Percentiles rank a stretch among this genome's conserved stretches.
Evolutionary conservation across 139 green algal genomes (phyloP).

Genomic region (Chlamydomonas urium): DNA sequence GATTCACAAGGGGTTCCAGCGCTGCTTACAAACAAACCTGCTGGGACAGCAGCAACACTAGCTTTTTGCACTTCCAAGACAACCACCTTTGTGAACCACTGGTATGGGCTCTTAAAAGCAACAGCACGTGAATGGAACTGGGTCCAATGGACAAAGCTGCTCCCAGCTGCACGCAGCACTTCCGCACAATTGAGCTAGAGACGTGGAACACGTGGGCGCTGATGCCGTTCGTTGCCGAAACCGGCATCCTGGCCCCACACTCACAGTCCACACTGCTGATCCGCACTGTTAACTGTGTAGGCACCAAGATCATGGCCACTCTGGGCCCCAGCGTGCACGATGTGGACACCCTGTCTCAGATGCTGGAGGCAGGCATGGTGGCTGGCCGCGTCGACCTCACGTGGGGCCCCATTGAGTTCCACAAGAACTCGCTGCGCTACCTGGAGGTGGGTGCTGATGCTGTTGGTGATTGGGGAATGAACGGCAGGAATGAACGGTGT

Average conservation of each 20-base stretch:
- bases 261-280: neutral
- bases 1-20: no score
- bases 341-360: conserved; percentile 48
- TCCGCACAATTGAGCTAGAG: neutral
- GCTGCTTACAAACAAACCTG: no score
- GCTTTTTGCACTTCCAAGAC: neutral
- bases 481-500: no score
- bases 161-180: no score
- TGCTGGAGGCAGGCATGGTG: conserved; percentile 72
- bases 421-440: conserved; percentile 56
- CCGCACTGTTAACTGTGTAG: neutral
- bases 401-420: conserved; percentile 48
- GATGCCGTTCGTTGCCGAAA: neutral
- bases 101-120: no score
- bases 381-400: conserved; percentile 47
- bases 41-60: neutral
- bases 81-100: no score
- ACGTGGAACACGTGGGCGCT: neutral
- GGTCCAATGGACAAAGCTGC: no score
- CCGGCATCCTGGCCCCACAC: neutral
- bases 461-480: no score
- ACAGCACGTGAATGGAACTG: no score
- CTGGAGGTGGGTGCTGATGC: no score
- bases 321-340: conserved; percentile 48
- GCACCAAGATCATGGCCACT: conserved; percentile 36